Base-by-base conservation (phyloP, 2,329 filamentous ascomycete species). In the Dryadomyces quercus-mongolicae region DNA sequence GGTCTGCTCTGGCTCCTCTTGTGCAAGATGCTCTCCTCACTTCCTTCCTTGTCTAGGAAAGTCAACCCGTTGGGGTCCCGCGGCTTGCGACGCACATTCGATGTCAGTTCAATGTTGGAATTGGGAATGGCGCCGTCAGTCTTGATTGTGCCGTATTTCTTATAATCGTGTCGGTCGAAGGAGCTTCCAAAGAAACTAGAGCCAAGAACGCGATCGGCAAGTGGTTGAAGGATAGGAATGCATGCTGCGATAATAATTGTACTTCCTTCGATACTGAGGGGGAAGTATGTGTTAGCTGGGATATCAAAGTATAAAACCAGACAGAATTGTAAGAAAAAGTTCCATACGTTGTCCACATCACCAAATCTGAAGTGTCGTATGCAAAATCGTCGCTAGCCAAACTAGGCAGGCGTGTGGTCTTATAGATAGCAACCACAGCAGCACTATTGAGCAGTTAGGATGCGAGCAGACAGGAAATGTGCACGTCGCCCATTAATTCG, bases 311-410 rank as follows among this genome's bases (percentile, higher is more conserved):
- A n/a, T n/a, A n/a, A n/a, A n/a, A n/a, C n/a, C n/a, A n/a, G n/a
- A n/a, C n/a, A n/a, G n/a, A n/a, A 31, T 31, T 4, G 20, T n/a
- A 10, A 20, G 13, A 20, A n/a, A 15, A 20, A 22, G 15, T n/a
- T 34, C 7, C 40, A 20, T 34, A n/a, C 22, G 34, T 44, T 44
- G 44, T 46, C 44, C 44, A 46, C 44, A 74, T 67, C 1, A 72
- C 63, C 5, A 73, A 61, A 16, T 72, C 69, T 0, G 66, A 66
- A 3, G 69, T 72, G 18, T 66, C 65, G 49, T 63, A 67, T 12
- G 63, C 60, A 44, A 64, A 64, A 56, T 67, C 64, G 21, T 57
- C 36, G 34, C 60, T 63, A 44, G 60, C 60, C 8, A 67, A 61
- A 6, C 49, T 49, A 2, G 61, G 60, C 6, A 66, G 53, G 2